Evolutionary conservation across 129 eudicot genomes (phyloP).

Genomic region (Logfia minima): DNA sequence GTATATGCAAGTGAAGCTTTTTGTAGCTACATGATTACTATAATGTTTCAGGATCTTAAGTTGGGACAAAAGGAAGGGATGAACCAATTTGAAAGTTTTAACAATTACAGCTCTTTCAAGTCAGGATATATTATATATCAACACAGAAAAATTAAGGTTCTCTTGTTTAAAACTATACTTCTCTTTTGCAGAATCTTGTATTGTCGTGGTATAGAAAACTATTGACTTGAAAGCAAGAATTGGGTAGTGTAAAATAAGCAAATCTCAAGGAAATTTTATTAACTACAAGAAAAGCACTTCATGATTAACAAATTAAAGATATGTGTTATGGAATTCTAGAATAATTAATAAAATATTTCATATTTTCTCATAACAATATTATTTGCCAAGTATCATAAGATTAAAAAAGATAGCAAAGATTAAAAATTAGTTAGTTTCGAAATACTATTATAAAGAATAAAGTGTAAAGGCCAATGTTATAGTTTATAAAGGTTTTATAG

Average conservation of each 20-base stretch:
- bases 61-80: not conserved
- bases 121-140: not conserved
- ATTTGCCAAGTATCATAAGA: too few relatives aligned
- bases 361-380: too few relatives aligned
- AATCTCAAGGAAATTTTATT: too few relatives aligned
- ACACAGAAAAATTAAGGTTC: not conserved
- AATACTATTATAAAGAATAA: too few relatives aligned
- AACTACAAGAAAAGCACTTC: too few relatives aligned
- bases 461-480: too few relatives aligned
- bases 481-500: too few relatives aligned
- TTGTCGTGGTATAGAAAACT: not conserved
- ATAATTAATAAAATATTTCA: too few relatives aligned
- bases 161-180: not conserved
- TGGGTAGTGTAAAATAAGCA: not conserved
- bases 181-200: not conserved
- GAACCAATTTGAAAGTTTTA: not conserved
- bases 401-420: too few relatives aligned
- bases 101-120: not conserved
- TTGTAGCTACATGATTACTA: slow-evolving; percentile 15
- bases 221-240: not conserved
- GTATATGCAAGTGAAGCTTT: slow-evolving; percentile 17
- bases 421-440: too few relatives aligned
- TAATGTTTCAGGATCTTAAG: not conserved
- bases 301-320: too few relatives aligned
- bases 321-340: too few relatives aligned